Percentiles rank a stretch among this genome's conserved stretches.
Conservation (phyloP, 192 early-diverging fungal species). For the Chytriomyces sp. region DNA sequence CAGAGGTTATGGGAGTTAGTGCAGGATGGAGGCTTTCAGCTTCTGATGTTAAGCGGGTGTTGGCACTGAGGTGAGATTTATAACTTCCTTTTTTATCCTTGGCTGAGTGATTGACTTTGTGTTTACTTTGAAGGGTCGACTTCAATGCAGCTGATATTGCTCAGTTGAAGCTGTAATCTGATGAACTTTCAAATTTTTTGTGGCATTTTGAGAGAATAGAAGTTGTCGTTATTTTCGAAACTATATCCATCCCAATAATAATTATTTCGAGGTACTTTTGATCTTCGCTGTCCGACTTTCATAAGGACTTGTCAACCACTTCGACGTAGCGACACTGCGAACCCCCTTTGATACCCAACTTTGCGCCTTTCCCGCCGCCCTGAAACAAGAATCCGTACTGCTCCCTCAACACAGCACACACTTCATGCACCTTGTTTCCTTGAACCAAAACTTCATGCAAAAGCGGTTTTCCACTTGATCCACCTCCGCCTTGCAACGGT, state of each 20-base stretch:
- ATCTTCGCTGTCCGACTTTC: too few species aligned
- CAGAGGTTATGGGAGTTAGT: constrained; percentile 72
- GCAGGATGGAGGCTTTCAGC: constrained; percentile 75
- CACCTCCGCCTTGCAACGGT: constrained; percentile 12
- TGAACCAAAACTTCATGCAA: constrained; percentile 75
- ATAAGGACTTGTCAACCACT: constrained; percentile 33
- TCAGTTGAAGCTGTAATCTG: constrained; percentile 38
- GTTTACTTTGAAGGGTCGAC: constrained; percentile 54
- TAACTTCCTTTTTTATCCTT: neutral
- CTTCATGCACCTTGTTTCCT: constrained; percentile 71
- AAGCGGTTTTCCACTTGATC: constrained; percentile 42
- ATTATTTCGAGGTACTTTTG: too few species aligned
- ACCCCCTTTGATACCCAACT: constrained; percentile 34
- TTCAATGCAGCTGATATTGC: constrained; percentile 65
- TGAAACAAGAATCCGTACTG: constrained; percentile 45
- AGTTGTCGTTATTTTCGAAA: too few species aligned
- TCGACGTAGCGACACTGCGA: constrained; percentile 42
- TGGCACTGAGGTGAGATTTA: constrained; percentile 62
- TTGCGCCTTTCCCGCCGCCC: constrained; percentile 12
- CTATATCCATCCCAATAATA: too few species aligned
- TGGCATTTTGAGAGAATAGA: too few species aligned
- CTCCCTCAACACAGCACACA: constrained; percentile 55
- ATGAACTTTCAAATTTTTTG: too few species aligned
- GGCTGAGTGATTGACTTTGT: neutral
- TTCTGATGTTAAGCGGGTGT: constrained; percentile 67